These are phyloP conservation scores for Saitozyma podzolica DNA, from an alignment of 768 basidiomycete genomes.

Conservation along the genomic window DNA sequence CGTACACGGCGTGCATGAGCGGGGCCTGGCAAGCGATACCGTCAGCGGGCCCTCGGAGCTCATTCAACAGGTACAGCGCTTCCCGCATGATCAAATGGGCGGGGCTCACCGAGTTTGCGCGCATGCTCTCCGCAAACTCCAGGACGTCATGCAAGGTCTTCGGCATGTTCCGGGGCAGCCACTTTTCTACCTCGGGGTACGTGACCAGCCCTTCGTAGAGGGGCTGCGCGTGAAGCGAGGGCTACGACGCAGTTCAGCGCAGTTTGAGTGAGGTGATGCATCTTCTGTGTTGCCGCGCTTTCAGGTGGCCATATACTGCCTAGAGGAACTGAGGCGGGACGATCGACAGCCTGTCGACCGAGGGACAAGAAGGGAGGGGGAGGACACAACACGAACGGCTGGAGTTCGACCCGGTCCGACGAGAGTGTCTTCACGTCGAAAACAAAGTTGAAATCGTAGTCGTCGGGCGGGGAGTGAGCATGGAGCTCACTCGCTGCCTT, in stretches of 20 bases:
- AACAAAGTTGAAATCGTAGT: slow-evolving; percentile 46
- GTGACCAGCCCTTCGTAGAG: slow-evolving; percentile 21
- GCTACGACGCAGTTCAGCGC: slow-evolving; percentile 14
- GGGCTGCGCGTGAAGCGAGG: slow-evolving; percentile 29
- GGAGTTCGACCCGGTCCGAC: slow-evolving; percentile 39
- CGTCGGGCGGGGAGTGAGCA: slow-evolving; percentile 20
- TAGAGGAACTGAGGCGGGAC: no score
- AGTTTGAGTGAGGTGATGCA: no score
- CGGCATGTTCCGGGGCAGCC: slow-evolving; percentile 14
- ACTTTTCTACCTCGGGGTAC: slow-evolving; percentile 23
- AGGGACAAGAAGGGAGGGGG: no score
- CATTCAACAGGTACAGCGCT: neutral
- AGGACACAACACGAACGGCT: slow-evolving; percentile 40
- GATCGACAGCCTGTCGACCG: no score
- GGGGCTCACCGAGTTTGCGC: slow-evolving; percentile 1
- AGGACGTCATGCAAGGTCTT: slow-evolving; percentile 20
- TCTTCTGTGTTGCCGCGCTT: no score
- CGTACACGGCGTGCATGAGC: slow-evolving; percentile 30
- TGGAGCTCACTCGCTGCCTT: no score
- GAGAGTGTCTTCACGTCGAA: slow-evolving; percentile 35
- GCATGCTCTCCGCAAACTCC: slow-evolving; percentile 18
- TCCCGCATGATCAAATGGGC: neutral
- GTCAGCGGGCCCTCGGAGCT: no score
- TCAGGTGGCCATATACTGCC: no score
- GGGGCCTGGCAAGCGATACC: neutral